phyloP scores from a whole-genome alignment of 1,139 yeast genomes.

The Hemisphaericaspora lyxosophila region DNA sequence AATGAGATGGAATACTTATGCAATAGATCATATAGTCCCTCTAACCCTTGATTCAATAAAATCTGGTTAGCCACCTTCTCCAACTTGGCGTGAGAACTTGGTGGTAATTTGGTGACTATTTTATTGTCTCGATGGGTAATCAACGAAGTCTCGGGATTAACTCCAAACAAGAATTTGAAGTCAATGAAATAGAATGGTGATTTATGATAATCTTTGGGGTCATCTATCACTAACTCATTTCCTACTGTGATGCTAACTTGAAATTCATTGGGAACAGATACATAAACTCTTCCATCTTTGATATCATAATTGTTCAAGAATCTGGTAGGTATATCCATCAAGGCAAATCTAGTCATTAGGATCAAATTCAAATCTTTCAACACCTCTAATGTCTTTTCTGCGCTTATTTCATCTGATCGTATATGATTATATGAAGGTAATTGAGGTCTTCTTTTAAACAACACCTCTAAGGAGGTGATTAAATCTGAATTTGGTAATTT shows the following conservation, averaged over 20 bases:
- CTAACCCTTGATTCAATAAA: constrained; percentile 52
- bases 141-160: constrained; percentile 35
- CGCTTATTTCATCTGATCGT: constrained; percentile 50
- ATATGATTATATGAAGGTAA: constrained; percentile 66
- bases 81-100: constrained; percentile 41
- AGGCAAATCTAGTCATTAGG: constrained; percentile 72
- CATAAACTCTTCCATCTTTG: constrained; percentile 73
- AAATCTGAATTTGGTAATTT: constrained; percentile 88
- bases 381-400: constrained; percentile 60
- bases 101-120: constrained; percentile 34
- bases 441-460: constrained; percentile 74
- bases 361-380: constrained; percentile 70
- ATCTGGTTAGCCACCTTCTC: constrained; percentile 60
- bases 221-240: constrained; percentile 46
- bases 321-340: constrained; percentile 60
- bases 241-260: constrained; percentile 23
- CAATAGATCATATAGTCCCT: constrained; percentile 64
- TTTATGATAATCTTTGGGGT: constrained; percentile 33
- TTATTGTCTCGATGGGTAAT: constrained; percentile 30
- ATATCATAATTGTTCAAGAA: constrained; percentile 60
- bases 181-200: constrained; percentile 79
- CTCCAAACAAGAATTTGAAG: constrained; percentile 61
- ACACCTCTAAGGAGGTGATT: constrained; percentile 81
- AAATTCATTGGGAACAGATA: constrained; percentile 65
- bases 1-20: constrained; percentile 72